Evolutionary conservation across 1,139 yeast species (phyloP).

Genomic region (Geotrichum bryndzae): DNA sequence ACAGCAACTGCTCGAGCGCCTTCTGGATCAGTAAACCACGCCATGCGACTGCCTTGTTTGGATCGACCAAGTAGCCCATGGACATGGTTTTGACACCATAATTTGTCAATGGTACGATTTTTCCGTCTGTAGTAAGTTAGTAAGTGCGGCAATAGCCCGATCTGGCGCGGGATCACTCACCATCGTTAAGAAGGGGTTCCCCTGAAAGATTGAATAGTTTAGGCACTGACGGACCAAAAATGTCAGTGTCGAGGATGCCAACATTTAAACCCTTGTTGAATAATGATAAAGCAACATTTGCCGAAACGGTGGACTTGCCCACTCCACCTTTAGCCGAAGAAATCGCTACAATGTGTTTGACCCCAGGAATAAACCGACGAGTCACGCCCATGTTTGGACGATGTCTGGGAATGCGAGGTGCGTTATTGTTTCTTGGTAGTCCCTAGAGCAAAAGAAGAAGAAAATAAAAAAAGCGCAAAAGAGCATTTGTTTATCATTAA

Average conservation of each 20-base stretch:
- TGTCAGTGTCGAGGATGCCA: slow-evolving; percentile 73
- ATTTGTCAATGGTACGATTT: slow-evolving; percentile 62
- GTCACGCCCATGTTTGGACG: slow-evolving; percentile 43
- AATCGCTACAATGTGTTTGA: slow-evolving; percentile 56
- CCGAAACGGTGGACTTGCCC: slow-evolving; percentile 50
- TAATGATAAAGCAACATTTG: slow-evolving; percentile 62
- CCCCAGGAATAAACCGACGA: slow-evolving; percentile 55
- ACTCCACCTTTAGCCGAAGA: slow-evolving; percentile 83
- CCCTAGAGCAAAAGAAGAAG: slow-evolving; percentile 36
- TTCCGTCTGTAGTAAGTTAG: slow-evolving; percentile 38
- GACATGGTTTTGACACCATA: slow-evolving; percentile 84
- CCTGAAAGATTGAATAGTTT: slow-evolving; percentile 55
- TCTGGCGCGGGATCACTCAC: slow-evolving; percentile 11
- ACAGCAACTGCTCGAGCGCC: slow-evolving; percentile 73
- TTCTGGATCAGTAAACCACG: slow-evolving; percentile 84
- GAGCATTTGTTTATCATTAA: slow-evolving; percentile 1
- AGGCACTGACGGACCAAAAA: slow-evolving; percentile 82
- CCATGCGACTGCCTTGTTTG: slow-evolving; percentile 78
- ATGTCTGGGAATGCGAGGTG: slow-evolving; percentile 16
- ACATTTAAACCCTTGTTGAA: slow-evolving; percentile 50
- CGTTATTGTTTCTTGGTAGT: slow-evolving; percentile 42
- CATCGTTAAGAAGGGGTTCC: slow-evolving; percentile 45
- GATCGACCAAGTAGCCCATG: slow-evolving; percentile 70
- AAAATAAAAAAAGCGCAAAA: neutral
- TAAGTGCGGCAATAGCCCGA: neutral